Base-by-base conservation (phyloP, 2,329 filamentous ascomycete genomes). In the Xylariaceae sp. region DNA sequence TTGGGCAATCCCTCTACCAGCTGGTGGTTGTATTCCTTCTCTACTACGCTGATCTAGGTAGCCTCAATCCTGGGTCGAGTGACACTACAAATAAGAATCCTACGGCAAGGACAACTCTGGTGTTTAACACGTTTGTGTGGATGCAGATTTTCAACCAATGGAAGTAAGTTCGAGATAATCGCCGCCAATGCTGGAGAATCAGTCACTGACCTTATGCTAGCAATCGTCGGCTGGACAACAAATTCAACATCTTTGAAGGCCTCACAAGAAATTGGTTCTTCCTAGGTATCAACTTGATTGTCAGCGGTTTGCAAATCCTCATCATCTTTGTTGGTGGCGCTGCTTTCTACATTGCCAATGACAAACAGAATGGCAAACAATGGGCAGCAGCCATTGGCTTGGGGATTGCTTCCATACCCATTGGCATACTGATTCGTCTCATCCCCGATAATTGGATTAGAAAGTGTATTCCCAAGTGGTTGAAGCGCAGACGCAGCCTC, bases 81-180 rank as follows among this genome's bases (percentile, higher is more conserved):
- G 70, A 54, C n/a, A 10, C 17, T 2, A 45, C n/a, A 13, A 33
- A 14, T 14, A 53, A n/a, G n/a, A 28, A 67, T 9, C 40, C 43
- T n/a, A 50, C 53, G 1, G 78, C 88, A 62, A 78, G 95, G 54
- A 77, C 84, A 50, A 95, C 91, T 2, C 79, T 97, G 44, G 89
- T 97, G 7, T 97, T 97, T 80, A 97, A 97, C 75, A 94, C 90
- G 0, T 97, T 97, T 67, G 93, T 97, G 48, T 97, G 93, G 93
- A 97, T 97, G 92, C 93, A 97, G 64, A 95, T 97, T 63, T 97
- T 97, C 77, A 97, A 97, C 72, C 88, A 96, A 67, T 89, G 95
- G 81, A 97, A 97, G 83, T 86, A 78, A 81, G 83, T 83, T 22
- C 14, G 50, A 42, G 61, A 45, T 56, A 46, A 33, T 11, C 2